Conservation (phyloP, 2,329 filamentous ascomycete genomes). For the Aspergillus quadrilineatus region DNA sequence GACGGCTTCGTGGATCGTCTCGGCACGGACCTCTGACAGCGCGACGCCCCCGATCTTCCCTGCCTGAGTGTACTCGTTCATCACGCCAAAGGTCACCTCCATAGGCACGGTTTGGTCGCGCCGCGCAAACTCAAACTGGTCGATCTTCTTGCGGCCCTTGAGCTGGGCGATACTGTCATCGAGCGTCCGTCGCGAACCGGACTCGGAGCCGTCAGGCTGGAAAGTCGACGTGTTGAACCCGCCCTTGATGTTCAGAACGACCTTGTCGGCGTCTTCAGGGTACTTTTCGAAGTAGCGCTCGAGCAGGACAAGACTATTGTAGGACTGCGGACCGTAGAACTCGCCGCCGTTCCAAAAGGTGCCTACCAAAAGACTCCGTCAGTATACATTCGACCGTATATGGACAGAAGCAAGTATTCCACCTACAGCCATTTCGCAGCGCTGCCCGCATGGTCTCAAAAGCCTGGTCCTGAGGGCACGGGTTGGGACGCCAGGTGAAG, state of each 20-base stretch:
- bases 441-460: conserved; percentile 6
- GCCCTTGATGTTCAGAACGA: conserved; percentile 65
- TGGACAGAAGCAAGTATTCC: too few species aligned
- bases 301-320: conserved; percentile 61
- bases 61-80: conserved; percentile 42
- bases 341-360: conserved; percentile 64
- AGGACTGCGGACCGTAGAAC: conserved; percentile 61
- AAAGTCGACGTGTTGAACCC: conserved; percentile 41
- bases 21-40: conserved; percentile 46
- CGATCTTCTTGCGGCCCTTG: conserved; percentile 59
- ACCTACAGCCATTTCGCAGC: conserved; percentile 3
- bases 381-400: too few species aligned
- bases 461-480: not conserved
- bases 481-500: not conserved
- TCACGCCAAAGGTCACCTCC: conserved; percentile 45
- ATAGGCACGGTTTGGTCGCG: conserved; percentile 54
- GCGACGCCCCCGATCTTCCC: conserved; percentile 48
- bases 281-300: conserved; percentile 63
- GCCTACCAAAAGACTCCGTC: not conserved
- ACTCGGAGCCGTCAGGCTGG: conserved; percentile 53
- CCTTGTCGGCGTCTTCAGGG: conserved; percentile 62
- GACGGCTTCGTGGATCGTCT: conserved; percentile 44
- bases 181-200: conserved; percentile 57
- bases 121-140: conserved; percentile 61
- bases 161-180: conserved; percentile 57